Percentiles rank a stretch among this genome's conserved stretches.
phyloP scores from a whole-genome alignment of 768 basidiomycete species.

The Suillus luteus region DNA sequence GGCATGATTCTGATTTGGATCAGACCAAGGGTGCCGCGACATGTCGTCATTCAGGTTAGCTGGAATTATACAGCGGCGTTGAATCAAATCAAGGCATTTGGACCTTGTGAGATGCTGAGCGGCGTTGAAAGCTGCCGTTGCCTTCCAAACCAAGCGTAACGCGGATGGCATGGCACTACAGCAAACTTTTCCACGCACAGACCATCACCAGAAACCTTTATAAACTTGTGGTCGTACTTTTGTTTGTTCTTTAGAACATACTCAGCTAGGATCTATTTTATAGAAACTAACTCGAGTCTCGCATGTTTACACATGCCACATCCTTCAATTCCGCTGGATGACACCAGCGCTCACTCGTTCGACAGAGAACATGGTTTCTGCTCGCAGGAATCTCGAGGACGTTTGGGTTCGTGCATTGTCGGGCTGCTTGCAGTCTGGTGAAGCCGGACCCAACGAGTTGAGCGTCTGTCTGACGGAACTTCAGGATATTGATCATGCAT shows the following conservation, averaged over 20 bases:
- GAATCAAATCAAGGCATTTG: no score
- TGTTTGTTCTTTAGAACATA: constrained; percentile 60
- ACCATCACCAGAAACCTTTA: constrained; percentile 38
- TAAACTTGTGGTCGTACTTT: constrained; percentile 23
- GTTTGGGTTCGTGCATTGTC: constrained; percentile 48
- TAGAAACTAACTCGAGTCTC: constrained; percentile 79
- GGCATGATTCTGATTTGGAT: no score
- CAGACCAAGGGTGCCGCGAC: no score
- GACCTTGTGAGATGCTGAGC: no score
- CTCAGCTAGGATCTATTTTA: constrained; percentile 81
- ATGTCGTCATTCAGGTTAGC: no score
- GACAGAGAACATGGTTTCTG: constrained; percentile 61
- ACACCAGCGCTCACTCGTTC: constrained; percentile 63
- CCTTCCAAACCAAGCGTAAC: background rate
- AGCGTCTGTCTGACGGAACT: constrained; percentile 62
- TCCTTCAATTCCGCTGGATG: constrained; percentile 74
- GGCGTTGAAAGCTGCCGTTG: background rate
- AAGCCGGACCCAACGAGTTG: constrained; percentile 47
- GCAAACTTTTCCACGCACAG: constrained; percentile 28
- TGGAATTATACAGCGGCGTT: no score
- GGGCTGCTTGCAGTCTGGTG: constrained; percentile 31
- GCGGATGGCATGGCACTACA: no score
- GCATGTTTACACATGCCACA: constrained; percentile 78
- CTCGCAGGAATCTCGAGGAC: constrained; percentile 55
- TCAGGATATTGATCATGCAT: background rate